Conservation (phyloP, 257 asterid genomes). For the Capsicum pubescens region DNA sequence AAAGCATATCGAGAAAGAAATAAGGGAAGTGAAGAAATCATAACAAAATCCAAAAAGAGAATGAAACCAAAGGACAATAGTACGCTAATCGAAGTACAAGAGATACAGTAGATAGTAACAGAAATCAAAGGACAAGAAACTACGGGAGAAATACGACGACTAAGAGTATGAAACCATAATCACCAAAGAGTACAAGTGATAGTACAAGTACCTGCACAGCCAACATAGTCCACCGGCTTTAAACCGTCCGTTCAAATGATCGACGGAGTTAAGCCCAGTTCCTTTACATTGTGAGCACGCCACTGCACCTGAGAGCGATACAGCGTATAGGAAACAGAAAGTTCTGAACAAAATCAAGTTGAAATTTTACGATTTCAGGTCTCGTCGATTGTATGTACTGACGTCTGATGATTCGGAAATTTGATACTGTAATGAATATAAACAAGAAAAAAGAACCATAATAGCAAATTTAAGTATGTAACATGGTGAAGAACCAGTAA, state of each 20-base stretch:
- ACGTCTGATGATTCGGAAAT: background rate
- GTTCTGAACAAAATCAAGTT: background rate
- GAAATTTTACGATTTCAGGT: background rate
- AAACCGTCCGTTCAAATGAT: slow-evolving; percentile 88
- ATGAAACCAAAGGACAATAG: too few relatives aligned
- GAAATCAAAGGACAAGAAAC: too few relatives aligned
- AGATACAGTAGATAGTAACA: too few relatives aligned
- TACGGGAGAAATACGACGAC: too few relatives aligned
- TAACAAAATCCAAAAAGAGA: too few relatives aligned
- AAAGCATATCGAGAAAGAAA: too few relatives aligned
- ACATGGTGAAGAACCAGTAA: background rate
- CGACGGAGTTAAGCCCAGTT: slow-evolving; percentile 65
- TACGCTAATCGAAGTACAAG: too few relatives aligned
- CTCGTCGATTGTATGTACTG: background rate
- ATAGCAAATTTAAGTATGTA: background rate
- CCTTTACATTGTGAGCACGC: slow-evolving; percentile 79
- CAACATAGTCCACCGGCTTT: slow-evolving; percentile 89
- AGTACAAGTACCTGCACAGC: slow-evolving; percentile 77
- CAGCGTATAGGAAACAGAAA: background rate
- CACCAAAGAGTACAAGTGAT: background rate
- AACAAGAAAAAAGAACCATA: background rate
- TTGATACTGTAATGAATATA: background rate
- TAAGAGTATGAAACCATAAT: background rate
- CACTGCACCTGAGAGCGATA: slow-evolving; percentile 51
- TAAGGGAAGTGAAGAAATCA: too few relatives aligned